Conservation (phyloP, 2,329 filamentous ascomycete species). For the Amesomyces nigricolor region DNA sequence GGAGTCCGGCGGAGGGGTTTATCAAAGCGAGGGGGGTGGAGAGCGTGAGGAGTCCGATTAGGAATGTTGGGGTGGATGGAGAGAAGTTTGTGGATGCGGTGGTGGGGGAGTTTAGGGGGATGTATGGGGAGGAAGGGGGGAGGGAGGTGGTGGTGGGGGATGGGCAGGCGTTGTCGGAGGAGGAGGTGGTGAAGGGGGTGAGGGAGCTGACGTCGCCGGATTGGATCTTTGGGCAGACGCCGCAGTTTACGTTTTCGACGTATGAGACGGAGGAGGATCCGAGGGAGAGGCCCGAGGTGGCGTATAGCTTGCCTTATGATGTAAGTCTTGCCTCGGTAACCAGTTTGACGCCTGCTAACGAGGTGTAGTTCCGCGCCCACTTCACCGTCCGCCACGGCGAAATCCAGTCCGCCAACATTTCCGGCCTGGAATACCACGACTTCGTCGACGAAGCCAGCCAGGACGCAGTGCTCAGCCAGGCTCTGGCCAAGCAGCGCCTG, state of each 20-base stretch:
- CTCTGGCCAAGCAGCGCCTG: slow-evolving; percentile 25
- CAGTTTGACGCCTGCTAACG: no score
- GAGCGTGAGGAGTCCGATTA: slow-evolving; percentile 79
- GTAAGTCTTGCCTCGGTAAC: no score
- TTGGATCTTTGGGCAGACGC: slow-evolving; percentile 84
- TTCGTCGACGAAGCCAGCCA: slow-evolving; percentile 6
- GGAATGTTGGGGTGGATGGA: slow-evolving; percentile 62
- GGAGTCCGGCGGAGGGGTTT: slow-evolving; percentile 70
- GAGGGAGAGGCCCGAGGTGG: slow-evolving; percentile 49
- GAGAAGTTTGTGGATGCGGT: slow-evolving; percentile 50
- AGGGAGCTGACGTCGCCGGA: slow-evolving; percentile 46
- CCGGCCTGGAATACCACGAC: slow-evolving; percentile 23
- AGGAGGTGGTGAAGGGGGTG: slow-evolving; percentile 35
- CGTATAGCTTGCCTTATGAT: slow-evolving; percentile 25
- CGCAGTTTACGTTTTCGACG: slow-evolving; percentile 69
- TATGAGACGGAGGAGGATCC: slow-evolving; percentile 54
- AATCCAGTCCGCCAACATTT: slow-evolving; percentile 29
- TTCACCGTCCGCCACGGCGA: slow-evolving; percentile 38
- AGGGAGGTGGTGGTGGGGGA: slow-evolving; percentile 39
- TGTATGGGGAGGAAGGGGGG: slow-evolving; percentile 52
- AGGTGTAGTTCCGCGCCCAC: slow-evolving; percentile 26
- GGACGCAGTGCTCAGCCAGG: slow-evolving; percentile 18
- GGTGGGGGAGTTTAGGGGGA: slow-evolving; percentile 56
- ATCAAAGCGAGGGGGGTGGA: slow-evolving; percentile 82
- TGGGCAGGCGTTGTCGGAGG: slow-evolving; percentile 38